Conservation (phyloP, 345 rosid genomes). For the Gossypium turneri region DNA sequence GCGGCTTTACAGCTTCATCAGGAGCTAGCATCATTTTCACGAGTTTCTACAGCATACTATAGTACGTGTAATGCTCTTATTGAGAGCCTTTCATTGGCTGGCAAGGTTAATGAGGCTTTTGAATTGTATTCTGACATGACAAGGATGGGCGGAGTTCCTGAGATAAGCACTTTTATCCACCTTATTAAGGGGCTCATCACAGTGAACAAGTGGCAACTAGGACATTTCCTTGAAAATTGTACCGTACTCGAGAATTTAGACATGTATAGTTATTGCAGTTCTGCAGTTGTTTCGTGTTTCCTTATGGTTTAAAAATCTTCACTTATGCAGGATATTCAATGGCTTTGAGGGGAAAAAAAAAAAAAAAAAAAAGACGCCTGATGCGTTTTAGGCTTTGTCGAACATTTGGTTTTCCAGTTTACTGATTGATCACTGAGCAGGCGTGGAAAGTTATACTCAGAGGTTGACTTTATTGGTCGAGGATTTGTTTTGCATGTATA, state of each 20-base stretch:
- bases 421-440: slow-evolving; percentile 1
- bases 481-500: slow-evolving; percentile 7
- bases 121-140: slow-evolving; percentile 59
- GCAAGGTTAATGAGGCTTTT: slow-evolving; percentile 71
- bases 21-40: slow-evolving; percentile 56
- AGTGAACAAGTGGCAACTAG: slow-evolving; percentile 37
- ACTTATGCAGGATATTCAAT: slow-evolving; percentile 42
- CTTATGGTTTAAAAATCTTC: slow-evolving; percentile 15
- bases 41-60: slow-evolving; percentile 32
- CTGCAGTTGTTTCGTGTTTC: neutral
- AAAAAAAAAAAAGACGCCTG: slow-evolving; percentile 17
- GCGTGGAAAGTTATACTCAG: neutral
- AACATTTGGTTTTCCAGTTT: neutral
- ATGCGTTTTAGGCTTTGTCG: slow-evolving; percentile 25
- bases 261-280: neutral
- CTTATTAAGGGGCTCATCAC: slow-evolving; percentile 69
- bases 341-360: slow-evolving; percentile 40
- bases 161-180: slow-evolving; percentile 48
- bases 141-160: slow-evolving; percentile 47
- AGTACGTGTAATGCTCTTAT: slow-evolving; percentile 48
- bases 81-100: slow-evolving; percentile 60
- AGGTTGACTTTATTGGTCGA: neutral
- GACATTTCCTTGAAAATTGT: neutral
- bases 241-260: neutral
- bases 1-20: slow-evolving; percentile 63